Evolutionary conservation across 345 rosid genomes (phyloP), one percentile per base, ranked within the genome.

Genomic region (Firmiana major): DNA sequence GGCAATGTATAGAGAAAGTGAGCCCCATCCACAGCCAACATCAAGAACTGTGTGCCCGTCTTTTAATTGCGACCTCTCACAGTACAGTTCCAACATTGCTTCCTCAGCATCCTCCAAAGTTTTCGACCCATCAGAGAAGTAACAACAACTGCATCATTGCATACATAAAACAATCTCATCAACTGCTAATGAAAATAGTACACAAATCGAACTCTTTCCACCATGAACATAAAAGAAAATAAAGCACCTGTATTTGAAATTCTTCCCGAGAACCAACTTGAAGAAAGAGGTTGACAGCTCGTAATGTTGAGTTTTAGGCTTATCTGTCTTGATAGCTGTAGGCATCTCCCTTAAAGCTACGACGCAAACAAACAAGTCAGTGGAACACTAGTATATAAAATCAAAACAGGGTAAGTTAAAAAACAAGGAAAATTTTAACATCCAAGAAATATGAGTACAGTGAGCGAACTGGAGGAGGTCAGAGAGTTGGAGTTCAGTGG

Each of bases 11-110:
- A 91, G 76, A 81, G 87, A 84, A 42, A 95, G 89, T 42, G 98
- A 93, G 0, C 99, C 99, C 98, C 98, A 90, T 0, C 98, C 99
- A 81, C 98, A 93, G 45, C 98, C 99, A 40, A 90, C 84, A 74
- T 93, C 99, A 78, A 95, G 95, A 68, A 95, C 87, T 28, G 83
- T 82, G 34, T 87, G 96, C 5, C 98, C 96, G 79, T 95, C 93
- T 82, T 88, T 84, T 53, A 95, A 75, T 69, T 85, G 78, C 12
- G 94, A 84, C 80, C 92, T 90, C 86, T 88, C 79, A 63, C 98
- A 91, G 55, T 90, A 93, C 6, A 93, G 76, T 83, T 90, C 90
- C 85, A 93, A 40, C 93, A 85, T 89, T 24, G 89, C 89, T 81
- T 87, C 80, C 86, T 95, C 98, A 57, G 99, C 97, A 65, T 91